Evolutionary conservation across 192 early-diverging fungal species (phyloP).

Genomic region (Entrophospora sp.): DNA sequence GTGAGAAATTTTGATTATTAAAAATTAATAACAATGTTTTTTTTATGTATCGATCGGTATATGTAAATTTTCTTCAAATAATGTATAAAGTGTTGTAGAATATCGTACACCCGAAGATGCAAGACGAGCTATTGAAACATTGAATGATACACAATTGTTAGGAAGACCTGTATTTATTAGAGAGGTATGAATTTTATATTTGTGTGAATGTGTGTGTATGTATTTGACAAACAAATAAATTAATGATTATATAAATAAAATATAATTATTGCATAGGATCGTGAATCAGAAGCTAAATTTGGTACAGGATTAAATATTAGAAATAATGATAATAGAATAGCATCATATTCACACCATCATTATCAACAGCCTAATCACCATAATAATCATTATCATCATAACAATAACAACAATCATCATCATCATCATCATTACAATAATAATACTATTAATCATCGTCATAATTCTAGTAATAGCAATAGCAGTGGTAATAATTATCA

Average conservation of each 20-base stretch:
- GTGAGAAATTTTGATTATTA: constrained; percentile 9
- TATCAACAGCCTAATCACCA: no score
- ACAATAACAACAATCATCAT: no score
- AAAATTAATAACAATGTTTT: neutral
- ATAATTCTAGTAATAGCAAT: neutral
- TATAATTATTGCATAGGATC: constrained; percentile 38
- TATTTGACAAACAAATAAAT: no score
- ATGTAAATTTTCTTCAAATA: neutral
- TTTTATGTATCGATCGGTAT: neutral
- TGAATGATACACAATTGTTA: constrained; percentile 60
- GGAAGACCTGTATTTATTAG: constrained; percentile 68
- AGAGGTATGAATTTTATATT: constrained; percentile 39
- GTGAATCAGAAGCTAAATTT: constrained; percentile 45
- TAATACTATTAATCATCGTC: constrained; percentile 5
- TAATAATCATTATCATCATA: no score
- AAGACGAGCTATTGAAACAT: constrained; percentile 56
- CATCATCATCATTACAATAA: no score
- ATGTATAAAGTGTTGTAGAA: constrained; percentile 61
- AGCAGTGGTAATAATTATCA: neutral
- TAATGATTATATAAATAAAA: neutral
- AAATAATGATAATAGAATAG: constrained; percentile 2
- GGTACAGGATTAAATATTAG: constrained; percentile 23
- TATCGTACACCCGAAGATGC: constrained; percentile 69
- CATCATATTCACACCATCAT: no score
- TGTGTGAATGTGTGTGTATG: no score